Evolutionary conservation across 352 stramenopile genomes (phyloP), one percentile per base, ranked within the genome.

Genomic region (Phytophthora pinifolia): DNA sequence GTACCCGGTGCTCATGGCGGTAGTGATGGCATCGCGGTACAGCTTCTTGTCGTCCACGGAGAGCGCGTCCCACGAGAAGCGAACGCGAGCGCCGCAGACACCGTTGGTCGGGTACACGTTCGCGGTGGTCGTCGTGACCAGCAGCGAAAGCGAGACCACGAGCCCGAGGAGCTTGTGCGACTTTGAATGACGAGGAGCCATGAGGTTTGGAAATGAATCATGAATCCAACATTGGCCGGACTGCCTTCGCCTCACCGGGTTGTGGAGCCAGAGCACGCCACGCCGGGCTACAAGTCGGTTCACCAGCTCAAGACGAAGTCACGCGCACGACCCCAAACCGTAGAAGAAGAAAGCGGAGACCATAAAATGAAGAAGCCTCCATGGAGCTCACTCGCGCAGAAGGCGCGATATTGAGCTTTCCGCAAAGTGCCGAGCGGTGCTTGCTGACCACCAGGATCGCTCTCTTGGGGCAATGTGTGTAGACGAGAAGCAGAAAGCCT

Each of bases 11-110:
- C 46, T 37, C 72, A 92, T 92, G 17, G 82, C 63, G 4, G 54
- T 52, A 10, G 62, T 60, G 27, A 92, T 69, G n/a, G 81, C 81
- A 42, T 89, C 69, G 10, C 71, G 55, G 55, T 88, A 89, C 9
- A 89, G 68, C 49, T 75, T 62, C 50, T 89, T 87, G 17, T 92
- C 82, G 15, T 41, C 33, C 0, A 63, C 17, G 1, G 68, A 57
- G 18, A 89, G 68, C 0, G 56, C 27, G 0, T 62, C 61, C 82
- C 82, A 92, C 1, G 70, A 62, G 20, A 65, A 62, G 4, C 82
- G 82, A 10, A 89, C 48, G 22, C 78, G 79, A 8, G 79, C 50
- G 3, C 69, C 70, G 17, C 74, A 86, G 8, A 64, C 54, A 30
- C 60, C 60, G 13, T 48, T 64, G 1, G 60, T 68, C 12, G 60